Evolutionary conservation across 352 stramenopile species (phyloP).

Genomic region (Peronospora farinosa): DNA sequence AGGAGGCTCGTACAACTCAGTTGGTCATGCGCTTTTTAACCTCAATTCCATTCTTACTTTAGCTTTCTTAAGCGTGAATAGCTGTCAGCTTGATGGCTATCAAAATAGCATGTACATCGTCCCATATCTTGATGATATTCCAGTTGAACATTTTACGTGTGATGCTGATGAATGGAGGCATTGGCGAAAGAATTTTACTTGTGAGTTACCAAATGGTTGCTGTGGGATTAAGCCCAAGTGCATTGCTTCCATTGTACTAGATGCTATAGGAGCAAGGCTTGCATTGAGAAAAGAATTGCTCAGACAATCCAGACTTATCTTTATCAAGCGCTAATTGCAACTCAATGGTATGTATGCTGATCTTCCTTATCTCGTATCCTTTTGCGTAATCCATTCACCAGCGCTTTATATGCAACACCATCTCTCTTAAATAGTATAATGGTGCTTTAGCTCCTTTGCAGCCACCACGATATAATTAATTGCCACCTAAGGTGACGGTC

Average conservation of each 20-base stretch:
- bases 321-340: background rate
- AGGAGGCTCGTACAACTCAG: background rate
- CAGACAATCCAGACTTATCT: background rate
- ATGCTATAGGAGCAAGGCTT: constrained; percentile 21
- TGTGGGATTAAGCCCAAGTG: constrained; percentile 87
- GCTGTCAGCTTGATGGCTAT: background rate
- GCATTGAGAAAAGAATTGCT: constrained; percentile 8
- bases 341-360: background rate
- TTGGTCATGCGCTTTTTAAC: background rate
- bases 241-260: constrained; percentile 51
- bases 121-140: constrained; percentile 6
- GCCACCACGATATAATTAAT: constrained; percentile 3
- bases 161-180: constrained; percentile 81
- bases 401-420: background rate
- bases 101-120: constrained; percentile 6
- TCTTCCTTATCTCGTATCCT: background rate
- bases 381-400: background rate
- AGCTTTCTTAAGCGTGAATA: background rate
- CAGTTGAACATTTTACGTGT: constrained; percentile 11
- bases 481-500: constrained; percentile 6
- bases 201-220: constrained; percentile 83
- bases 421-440: background rate
- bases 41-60: too few relatives aligned
- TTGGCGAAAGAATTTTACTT: constrained; percentile 86
- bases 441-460: background rate